These are phyloP conservation scores for Dipteronia dyeriana DNA, from an alignment of 345 rosid genomes.

Conservation along the genomic window DNA sequence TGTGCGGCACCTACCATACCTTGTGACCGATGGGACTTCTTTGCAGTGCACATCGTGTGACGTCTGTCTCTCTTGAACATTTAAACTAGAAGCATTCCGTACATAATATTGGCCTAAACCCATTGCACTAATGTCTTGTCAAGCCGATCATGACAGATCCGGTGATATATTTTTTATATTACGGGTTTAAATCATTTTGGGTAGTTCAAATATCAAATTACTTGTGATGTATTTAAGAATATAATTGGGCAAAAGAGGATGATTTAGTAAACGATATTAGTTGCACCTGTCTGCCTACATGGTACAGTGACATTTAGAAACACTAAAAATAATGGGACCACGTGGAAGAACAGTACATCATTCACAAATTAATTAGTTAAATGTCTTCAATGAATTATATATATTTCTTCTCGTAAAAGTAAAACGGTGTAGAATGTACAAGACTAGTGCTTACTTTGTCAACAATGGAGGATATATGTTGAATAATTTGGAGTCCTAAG, in stretches of 20 bases:
- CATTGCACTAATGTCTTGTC: not conserved
- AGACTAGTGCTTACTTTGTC: not conserved
- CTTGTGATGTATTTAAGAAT: too few species aligned
- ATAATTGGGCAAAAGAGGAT: not conserved
- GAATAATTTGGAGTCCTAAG: not conserved
- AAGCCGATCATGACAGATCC: not conserved
- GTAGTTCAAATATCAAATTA: too few species aligned
- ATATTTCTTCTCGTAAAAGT: too few species aligned
- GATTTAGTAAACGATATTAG: conserved; percentile 2
- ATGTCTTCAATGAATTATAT: not conserved
- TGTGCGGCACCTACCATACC: conserved; percentile 22
- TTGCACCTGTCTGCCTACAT: conserved; percentile 19
- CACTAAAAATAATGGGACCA: not conserved
- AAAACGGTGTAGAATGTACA: not conserved
- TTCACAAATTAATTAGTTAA: not conserved
- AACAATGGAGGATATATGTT: not conserved
- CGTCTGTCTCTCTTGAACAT: not conserved
- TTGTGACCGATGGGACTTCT: conserved; percentile 6
- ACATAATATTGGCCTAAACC: not conserved
- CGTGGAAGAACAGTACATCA: not conserved
- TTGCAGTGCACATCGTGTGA: not conserved
- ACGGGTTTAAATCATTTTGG: too few species aligned
- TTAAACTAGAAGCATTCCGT: not conserved
- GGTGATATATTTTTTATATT: too few species aligned
- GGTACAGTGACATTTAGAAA: not conserved